These are phyloP conservation scores for Adenanthera pavonina DNA, from an alignment of 306 rosid genomes.

Conservation along the genomic window DNA sequence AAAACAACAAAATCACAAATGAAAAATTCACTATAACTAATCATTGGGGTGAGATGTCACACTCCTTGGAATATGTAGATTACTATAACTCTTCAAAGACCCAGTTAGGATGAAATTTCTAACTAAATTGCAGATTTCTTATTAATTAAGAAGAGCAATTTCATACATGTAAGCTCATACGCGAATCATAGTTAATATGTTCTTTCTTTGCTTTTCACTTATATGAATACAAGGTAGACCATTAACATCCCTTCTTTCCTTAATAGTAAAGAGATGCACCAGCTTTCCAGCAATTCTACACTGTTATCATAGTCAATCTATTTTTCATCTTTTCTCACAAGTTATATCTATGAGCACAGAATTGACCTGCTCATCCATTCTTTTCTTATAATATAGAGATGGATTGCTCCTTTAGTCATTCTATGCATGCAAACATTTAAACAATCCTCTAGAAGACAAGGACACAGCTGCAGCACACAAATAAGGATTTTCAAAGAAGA, in stretches of 20 bases:
- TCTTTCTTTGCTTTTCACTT: background rate
- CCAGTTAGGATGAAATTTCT: background rate
- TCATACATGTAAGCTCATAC: background rate
- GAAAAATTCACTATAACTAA: constrained; percentile 1
- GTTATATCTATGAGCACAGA: background rate
- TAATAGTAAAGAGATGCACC: background rate
- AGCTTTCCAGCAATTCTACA: background rate
- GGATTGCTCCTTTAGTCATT: background rate
- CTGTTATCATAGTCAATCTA: background rate
- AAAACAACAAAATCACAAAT: background rate
- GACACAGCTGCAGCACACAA: background rate
- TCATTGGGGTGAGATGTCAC: background rate
- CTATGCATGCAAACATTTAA: background rate
- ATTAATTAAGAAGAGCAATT: background rate
- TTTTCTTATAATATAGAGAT: background rate
- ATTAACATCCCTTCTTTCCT: background rate
- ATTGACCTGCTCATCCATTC: background rate
- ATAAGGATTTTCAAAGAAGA: background rate
- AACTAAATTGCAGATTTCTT: background rate
- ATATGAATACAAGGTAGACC: background rate
- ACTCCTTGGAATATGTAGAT: background rate
- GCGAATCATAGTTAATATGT: background rate
- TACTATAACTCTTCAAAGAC: background rate
- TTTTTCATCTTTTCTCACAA: background rate
- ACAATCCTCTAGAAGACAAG: background rate